Evolutionary conservation across 1,284 basidiomycete species (phyloP).

Genomic region (Coniophora puteana): DNA sequence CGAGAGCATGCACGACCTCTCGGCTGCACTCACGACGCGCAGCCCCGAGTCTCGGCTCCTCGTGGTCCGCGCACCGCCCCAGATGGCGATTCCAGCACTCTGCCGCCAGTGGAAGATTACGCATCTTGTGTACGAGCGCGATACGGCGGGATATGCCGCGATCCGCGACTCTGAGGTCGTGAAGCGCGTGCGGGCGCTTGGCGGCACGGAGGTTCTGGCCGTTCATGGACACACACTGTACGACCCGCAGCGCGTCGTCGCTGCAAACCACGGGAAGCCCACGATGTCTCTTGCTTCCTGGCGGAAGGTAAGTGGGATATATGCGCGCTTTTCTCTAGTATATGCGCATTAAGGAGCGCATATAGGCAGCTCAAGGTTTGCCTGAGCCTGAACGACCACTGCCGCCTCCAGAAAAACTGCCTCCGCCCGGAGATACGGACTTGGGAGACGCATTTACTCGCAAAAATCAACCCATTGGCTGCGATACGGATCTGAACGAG

Average conservation of each 20-base stretch:
- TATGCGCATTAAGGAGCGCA: background rate
- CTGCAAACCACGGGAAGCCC: conserved; percentile 15
- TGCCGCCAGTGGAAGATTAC: conserved; percentile 43
- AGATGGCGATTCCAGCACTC: conserved; percentile 34
- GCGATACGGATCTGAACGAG: conserved; percentile 18
- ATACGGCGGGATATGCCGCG: conserved; percentile 23
- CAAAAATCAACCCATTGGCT: conserved; percentile 7
- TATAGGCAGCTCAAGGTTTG: conserved; percentile 10
- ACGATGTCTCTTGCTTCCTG: conserved; percentile 16
- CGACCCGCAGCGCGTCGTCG: conserved; percentile 12
- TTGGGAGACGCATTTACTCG: conserved; percentile 11
- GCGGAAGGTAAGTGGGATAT: conserved; percentile 10
- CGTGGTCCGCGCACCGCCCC: conserved; percentile 42
- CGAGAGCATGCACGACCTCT: conserved; percentile 37
- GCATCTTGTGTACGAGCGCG: conserved; percentile 39
- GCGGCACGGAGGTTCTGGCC: conserved; percentile 11
- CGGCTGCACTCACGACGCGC: conserved; percentile 29
- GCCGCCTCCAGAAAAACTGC: conserved; percentile 11
- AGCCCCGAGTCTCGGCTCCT: conserved; percentile 38
- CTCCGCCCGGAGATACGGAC: conserved; percentile 12
- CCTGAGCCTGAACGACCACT: conserved; percentile 11
- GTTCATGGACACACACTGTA: conserved; percentile 13
- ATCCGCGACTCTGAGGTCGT: conserved; percentile 7
- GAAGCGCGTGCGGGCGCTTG: conserved; percentile 7
- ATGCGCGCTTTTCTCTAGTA: background rate